Evolutionary conservation across 768 basidiomycete genomes (phyloP), one percentile per base, ranked within the genome.

Genomic region (Leccinum truebloodii): DNA sequence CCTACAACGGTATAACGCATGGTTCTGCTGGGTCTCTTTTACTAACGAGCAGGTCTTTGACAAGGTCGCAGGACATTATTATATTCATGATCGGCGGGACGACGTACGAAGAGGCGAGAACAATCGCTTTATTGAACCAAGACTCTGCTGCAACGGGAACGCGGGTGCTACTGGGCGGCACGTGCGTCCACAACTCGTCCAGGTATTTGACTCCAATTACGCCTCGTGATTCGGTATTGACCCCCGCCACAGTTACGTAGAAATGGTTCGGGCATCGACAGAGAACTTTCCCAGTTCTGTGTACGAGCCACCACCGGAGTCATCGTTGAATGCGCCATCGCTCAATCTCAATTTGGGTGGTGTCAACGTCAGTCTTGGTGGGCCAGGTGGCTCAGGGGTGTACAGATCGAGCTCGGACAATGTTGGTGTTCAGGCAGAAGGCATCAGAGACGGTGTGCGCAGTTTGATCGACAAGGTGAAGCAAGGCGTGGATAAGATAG

Each of bases 71-170:
- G 66, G 96, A 98, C 73, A 85, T 98, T 50, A 97, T 99, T 60
- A 80, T 99, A 60, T 99, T 98, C 76, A 89, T 99, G 79, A 86
- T 98, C 60, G 97, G 97, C 30, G 97, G 97, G 0, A 87, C 94
- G 30, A 98, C 97, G 0, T 98, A 97, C 68, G 95, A 94, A 73
- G 97, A 99, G 75, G 94, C 94, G 0, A 82, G 93, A 63, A 83
- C 90, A 0, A 83, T 98, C 13, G 84, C 93, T 6, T 76, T 94
- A 52, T 80, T 96, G 64, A 99, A 98, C 71, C 90, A 95, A 71
- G 93, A 94, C 65, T 79, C 86, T 16, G 72, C 79, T 32, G 74
- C 78, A 22, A 81, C 85, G 14, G 90, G 89, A 1, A 86, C 88
- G 20, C 82, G 95, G 35, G 77, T 98, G 46, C 73, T 99, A 3